Conservation (phyloP, 1,139 yeast genomes). For the Lodderomyces jiufengensis region DNA sequence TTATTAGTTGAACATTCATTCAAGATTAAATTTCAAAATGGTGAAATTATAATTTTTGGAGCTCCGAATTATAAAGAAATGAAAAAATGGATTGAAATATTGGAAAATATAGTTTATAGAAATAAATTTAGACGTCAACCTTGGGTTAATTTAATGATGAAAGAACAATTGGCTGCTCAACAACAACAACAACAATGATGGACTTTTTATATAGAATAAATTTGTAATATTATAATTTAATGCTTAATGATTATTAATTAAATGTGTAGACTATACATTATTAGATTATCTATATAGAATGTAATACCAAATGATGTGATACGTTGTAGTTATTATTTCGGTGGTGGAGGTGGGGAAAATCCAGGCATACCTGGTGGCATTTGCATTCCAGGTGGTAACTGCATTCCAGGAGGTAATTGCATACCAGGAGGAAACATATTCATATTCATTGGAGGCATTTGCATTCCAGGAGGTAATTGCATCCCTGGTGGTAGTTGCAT, state of each 20-base stretch:
- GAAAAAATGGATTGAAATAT: constrained; percentile 49
- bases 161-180: constrained; percentile 10
- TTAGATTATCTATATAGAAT: too few species aligned
- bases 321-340: neutral
- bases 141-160: constrained; percentile 58
- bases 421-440: neutral
- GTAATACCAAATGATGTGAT: too few species aligned
- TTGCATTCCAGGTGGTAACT: constrained; percentile 8
- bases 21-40: constrained; percentile 60
- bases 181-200: too few species aligned
- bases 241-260: too few species aligned
- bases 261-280: too few species aligned
- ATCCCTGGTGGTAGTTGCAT: neutral
- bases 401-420: constrained; percentile 5
- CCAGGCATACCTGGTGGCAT: constrained; percentile 6
- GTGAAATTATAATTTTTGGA: constrained; percentile 66
- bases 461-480: constrained; percentile 4
- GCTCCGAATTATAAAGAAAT: constrained; percentile 60
- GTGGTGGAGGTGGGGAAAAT: too few species aligned
- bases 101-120: constrained; percentile 52
- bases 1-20: constrained; percentile 61
- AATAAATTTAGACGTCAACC: constrained; percentile 61
- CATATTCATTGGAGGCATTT: constrained; percentile 2
- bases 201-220: too few species aligned
- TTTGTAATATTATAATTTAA: too few species aligned